phyloP scores from a whole-genome alignment of 345 rosid species.

The Luvunga scandens region DNA sequence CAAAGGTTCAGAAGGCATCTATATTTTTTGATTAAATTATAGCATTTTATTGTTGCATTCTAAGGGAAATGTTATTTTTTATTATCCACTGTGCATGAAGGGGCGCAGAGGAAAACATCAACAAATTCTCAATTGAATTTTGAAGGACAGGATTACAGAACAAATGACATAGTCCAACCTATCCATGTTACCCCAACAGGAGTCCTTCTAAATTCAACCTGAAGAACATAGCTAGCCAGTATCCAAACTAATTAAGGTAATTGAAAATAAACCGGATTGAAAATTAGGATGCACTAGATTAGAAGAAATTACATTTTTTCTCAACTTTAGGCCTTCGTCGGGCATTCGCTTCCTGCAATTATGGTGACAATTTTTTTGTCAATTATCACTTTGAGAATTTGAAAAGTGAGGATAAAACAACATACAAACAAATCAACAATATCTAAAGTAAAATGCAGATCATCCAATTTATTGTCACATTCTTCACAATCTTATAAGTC shows the following conservation, averaged over 20 bases:
- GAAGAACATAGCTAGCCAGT: background rate
- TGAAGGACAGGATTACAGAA: background rate
- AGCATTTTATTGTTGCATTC: background rate
- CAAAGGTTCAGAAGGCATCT: background rate
- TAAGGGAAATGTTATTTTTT: background rate
- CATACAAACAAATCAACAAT: background rate
- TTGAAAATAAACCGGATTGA: background rate
- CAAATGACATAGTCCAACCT: background rate
- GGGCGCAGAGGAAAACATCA: background rate
- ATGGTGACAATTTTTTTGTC: background rate
- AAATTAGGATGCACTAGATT: background rate
- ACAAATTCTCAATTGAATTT: background rate
- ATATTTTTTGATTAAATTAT: background rate
- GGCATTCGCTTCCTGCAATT: conserved; percentile 42
- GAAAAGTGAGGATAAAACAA: background rate
- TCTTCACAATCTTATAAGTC: background rate
- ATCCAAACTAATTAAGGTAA: background rate
- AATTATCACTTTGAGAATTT: background rate
- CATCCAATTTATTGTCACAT: background rate
- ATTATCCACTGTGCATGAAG: background rate
- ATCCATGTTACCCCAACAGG: background rate
- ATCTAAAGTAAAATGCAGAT: background rate
- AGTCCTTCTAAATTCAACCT: background rate
- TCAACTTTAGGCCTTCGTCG: conserved; percentile 34
- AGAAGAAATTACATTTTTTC: conserved; percentile 38